Percentiles rank a stretch among this genome's conserved stretches.
Evolutionary conservation across 148 eudicot species (phyloP).

Genomic region (Rhododendron henanense): DNA sequence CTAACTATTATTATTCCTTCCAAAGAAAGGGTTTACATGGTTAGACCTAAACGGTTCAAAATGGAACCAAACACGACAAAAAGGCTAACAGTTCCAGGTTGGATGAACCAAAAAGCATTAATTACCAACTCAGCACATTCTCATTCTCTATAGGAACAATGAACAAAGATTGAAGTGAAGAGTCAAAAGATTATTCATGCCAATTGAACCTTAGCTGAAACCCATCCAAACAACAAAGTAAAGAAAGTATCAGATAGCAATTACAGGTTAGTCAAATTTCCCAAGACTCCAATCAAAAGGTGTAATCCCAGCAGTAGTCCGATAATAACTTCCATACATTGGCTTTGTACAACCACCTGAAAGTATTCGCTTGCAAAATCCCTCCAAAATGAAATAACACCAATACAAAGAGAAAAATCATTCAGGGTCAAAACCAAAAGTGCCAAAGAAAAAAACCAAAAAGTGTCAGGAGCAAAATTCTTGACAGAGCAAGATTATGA

Average conservation of each 20-base stretch:
- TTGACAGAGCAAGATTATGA: not conserved
- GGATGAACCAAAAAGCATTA: not conserved
- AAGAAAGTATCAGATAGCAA: not conserved
- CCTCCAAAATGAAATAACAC: not conserved
- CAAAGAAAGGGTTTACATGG: not conserved
- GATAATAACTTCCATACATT: not conserved
- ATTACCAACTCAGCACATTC: not conserved
- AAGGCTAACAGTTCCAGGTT: not conserved
- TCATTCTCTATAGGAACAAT: not conserved
- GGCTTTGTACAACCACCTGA: not conserved
- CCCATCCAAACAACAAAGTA: not conserved
- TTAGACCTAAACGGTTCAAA: not conserved
- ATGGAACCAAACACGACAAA: not conserved
- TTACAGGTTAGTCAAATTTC: not conserved
- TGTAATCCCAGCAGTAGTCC: not conserved
- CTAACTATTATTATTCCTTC: not conserved
- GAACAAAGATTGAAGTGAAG: not conserved
- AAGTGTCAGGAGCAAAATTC: no score
- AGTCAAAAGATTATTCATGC: not conserved
- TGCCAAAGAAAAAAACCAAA: not conserved
- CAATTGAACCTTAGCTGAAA: not conserved
- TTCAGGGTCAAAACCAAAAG: not conserved
- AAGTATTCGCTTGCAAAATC: not conserved
- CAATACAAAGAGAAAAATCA: not conserved
- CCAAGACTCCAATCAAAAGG: not conserved